phyloP scores from a whole-genome alignment of 1,284 basidiomycete genomes.

The Cerioporus squamosus region DNA sequence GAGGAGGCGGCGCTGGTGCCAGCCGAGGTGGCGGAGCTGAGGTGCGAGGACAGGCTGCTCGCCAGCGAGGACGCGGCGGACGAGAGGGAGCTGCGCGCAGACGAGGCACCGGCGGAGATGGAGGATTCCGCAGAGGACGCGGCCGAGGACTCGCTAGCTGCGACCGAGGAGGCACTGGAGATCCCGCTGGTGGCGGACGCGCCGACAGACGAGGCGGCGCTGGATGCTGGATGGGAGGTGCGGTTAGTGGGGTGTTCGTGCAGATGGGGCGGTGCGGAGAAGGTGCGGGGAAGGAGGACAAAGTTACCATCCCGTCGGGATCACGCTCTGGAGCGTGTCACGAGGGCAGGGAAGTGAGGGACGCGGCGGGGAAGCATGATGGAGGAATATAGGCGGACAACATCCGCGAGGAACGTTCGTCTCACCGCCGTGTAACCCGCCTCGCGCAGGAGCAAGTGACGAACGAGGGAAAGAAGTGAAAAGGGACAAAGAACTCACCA shows the following conservation, averaged over 20 bases:
- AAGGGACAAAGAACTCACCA: slow-evolving; percentile 26
- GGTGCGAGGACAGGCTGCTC: background rate
- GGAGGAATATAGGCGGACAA: no score
- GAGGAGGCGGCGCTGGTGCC: background rate
- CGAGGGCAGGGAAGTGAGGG: no score
- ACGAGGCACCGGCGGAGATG: background rate
- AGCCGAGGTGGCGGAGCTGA: background rate
- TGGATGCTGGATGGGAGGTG: background rate
- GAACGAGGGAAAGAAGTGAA: slow-evolving; percentile 19
- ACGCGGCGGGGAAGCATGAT: no score
- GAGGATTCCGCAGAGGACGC: background rate
- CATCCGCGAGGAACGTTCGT: no score
- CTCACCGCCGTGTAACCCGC: no score
- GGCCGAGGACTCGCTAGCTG: background rate
- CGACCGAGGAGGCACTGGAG: background rate
- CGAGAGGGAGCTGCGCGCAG: slow-evolving; percentile 1
- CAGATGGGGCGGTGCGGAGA: background rate
- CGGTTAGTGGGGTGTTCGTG: background rate
- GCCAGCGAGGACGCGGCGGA: slow-evolving; percentile 2
- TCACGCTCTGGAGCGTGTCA: no score
- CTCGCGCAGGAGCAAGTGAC: no score
- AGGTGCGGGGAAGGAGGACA: no score
- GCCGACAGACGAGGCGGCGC: slow-evolving; percentile 1
- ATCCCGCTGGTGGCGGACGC: background rate
- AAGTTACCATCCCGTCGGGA: no score